Percentiles rank a stretch among this genome's conserved stretches.
Evolutionary conservation across 441 rosid species (phyloP).

Genomic region (Brassica hybrid): DNA sequence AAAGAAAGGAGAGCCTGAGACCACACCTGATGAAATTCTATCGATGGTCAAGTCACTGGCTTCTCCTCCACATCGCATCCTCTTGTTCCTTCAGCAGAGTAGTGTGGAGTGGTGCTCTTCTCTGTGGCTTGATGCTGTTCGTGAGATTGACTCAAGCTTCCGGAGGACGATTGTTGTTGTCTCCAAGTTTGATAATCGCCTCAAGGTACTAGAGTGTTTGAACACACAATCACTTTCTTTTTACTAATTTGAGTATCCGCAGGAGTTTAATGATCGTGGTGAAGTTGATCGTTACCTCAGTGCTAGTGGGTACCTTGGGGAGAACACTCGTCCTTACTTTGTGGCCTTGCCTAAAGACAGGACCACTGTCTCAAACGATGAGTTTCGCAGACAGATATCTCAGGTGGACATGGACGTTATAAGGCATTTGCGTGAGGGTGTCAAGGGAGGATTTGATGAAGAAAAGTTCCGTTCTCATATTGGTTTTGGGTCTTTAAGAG

Average conservation of each 20-base stretch:
- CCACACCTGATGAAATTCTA: slow-evolving; percentile 86
- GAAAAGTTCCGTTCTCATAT: slow-evolving; percentile 69
- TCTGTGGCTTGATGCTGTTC: slow-evolving; percentile 87
- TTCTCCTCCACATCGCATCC: slow-evolving; percentile 92
- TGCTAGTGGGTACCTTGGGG: slow-evolving; percentile 94
- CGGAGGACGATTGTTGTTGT: slow-evolving; percentile 85
- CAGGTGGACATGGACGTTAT: slow-evolving; percentile 75
- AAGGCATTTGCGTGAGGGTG: slow-evolving; percentile 74
- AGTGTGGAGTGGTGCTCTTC: slow-evolving; percentile 99
- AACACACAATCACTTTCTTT: background rate
- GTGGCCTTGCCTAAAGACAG: slow-evolving; percentile 90
- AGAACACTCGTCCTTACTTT: slow-evolving; percentile 77
- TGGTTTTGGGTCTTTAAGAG: slow-evolving; percentile 85
- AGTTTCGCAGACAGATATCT: slow-evolving; percentile 77
- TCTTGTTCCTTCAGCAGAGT: slow-evolving; percentile 93
- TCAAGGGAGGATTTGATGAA: slow-evolving; percentile 93
- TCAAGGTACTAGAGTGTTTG: slow-evolving; percentile 57
- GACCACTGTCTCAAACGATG: slow-evolving; percentile 70
- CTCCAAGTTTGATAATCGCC: slow-evolving; percentile 95
- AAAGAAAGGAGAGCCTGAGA: slow-evolving; percentile 96
- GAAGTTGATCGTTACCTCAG: slow-evolving; percentile 92
- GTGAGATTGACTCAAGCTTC: slow-evolving; percentile 88
- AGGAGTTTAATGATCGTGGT: slow-evolving; percentile 87
- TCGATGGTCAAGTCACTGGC: slow-evolving; percentile 94
- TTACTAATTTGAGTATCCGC: slow-evolving; percentile 23